These are phyloP conservation scores for Sapria himalayana DNA, from an alignment of 345 rosid species.

Conservation along the genomic window DNA sequence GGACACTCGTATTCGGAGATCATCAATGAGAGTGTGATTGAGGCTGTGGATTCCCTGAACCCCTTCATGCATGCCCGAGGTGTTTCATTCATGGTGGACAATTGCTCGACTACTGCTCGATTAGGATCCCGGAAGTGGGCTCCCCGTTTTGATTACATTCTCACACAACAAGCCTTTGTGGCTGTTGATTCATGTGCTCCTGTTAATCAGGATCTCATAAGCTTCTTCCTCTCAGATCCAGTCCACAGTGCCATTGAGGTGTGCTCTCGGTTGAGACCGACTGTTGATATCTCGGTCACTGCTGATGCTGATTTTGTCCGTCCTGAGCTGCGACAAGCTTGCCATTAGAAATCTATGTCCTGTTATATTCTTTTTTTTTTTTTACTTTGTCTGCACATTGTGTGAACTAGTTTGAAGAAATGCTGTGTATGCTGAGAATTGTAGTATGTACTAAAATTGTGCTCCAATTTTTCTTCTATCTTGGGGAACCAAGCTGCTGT, in stretches of 20 bases:
- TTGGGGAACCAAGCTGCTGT: no score
- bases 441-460: no score
- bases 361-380: no score
- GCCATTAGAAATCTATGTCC: constrained; percentile 17
- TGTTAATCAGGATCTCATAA: constrained; percentile 51
- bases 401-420: no score
- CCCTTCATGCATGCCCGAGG: constrained; percentile 98
- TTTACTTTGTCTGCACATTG: no score
- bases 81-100: constrained; percentile 89
- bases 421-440: no score
- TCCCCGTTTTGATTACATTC: constrained; percentile 62
- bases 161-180: constrained; percentile 69
- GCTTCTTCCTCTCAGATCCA: constrained; percentile 73
- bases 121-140: constrained; percentile 94
- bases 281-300: constrained; percentile 72
- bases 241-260: constrained; percentile 75
- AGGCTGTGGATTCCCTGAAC: constrained; percentile 76
- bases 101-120: constrained; percentile 85
- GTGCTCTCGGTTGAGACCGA: constrained; percentile 70
- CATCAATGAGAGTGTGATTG: constrained; percentile 81
- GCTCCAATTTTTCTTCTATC: no score
- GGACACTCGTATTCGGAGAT: constrained; percentile 94
- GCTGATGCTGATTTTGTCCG: constrained; percentile 83
- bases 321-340: constrained; percentile 66
- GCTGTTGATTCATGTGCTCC: constrained; percentile 40